Conservation (phyloP, 2,329 filamentous ascomycete genomes). For the Pseudogymnoascus sp. region DNA sequence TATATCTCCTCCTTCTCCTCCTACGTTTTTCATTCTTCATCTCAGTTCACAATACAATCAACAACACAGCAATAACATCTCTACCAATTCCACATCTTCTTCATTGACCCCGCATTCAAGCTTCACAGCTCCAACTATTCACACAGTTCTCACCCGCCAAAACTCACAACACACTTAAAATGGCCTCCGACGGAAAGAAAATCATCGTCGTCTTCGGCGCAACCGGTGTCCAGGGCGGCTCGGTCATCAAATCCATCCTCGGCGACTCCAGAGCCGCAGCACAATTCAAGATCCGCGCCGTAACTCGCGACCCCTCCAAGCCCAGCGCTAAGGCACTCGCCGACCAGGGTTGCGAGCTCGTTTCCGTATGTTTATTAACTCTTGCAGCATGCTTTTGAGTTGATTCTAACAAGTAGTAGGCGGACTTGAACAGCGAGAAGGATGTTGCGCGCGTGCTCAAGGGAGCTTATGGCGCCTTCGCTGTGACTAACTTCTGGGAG, state of each 20-base stretch:
- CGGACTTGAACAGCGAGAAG: slow-evolving; percentile 36
- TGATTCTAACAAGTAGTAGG: slow-evolving; percentile 15
- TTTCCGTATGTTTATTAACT: slow-evolving; percentile 27
- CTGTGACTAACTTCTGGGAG: slow-evolving; percentile 29
- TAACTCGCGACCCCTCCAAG: slow-evolving; percentile 41
- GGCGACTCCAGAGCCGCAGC: slow-evolving; percentile 36
- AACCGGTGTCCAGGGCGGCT: slow-evolving; percentile 46
- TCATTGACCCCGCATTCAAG: neutral
- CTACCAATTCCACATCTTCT: neutral
- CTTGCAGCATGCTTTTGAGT: neutral
- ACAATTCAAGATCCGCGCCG: slow-evolving; percentile 38
- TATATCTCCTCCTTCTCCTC: neutral
- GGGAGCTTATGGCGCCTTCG: slow-evolving; percentile 28
- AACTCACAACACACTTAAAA: neutral
- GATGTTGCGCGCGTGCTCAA: slow-evolving; percentile 31
- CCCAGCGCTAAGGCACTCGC: slow-evolving; percentile 35
- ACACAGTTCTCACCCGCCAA: neutral
- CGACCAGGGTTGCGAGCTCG: slow-evolving; percentile 37
- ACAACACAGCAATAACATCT: neutral
- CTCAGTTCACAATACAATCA: neutral
- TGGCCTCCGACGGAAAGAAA: slow-evolving; percentile 24
- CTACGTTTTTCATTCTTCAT: neutral
- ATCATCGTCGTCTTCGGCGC: slow-evolving; percentile 41
- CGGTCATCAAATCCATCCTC: slow-evolving; percentile 44
- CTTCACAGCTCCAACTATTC: neutral